Evolutionary conservation across 2,329 filamentous ascomycete species (phyloP).

Genomic region (Fusarium liriodendri): DNA sequence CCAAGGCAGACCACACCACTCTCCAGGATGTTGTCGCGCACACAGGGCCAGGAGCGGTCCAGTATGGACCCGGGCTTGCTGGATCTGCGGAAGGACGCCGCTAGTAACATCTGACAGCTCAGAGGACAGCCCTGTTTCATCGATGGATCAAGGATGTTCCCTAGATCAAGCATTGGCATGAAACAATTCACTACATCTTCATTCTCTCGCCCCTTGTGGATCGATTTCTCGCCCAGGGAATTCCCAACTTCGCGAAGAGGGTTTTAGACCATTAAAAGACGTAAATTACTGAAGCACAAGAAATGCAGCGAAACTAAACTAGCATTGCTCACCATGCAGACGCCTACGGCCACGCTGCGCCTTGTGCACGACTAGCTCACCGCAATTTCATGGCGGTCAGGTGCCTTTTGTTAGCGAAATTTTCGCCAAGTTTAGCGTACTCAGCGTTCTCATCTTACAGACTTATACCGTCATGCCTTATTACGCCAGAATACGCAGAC

Average conservation of each 20-base stretch:
- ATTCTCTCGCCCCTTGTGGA: neutral
- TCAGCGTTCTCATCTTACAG: neutral
- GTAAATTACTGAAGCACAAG: neutral
- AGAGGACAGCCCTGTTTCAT: neutral
- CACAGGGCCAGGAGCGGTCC: neutral
- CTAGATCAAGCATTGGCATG: neutral
- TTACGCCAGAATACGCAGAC: neutral
- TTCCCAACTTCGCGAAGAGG: neutral
- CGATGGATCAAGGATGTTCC: neutral
- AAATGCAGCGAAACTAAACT: neutral
- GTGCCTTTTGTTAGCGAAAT: neutral
- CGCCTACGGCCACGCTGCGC: neutral
- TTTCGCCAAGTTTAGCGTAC: neutral
- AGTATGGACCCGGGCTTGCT: neutral
- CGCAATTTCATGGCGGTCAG: neutral
- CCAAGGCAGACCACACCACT: neutral
- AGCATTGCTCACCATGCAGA: neutral
- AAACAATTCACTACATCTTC: neutral
- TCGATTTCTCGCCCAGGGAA: neutral
- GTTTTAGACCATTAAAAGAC: neutral
- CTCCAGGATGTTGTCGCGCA: neutral
- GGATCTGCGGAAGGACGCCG: neutral
- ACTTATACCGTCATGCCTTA: neutral
- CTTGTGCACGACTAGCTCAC: neutral
- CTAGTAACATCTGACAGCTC: neutral